Evolutionary conservation across 331 rosid species (phyloP), one percentile per base, ranked within the genome.

Genomic region (Saraca asoca): DNA sequence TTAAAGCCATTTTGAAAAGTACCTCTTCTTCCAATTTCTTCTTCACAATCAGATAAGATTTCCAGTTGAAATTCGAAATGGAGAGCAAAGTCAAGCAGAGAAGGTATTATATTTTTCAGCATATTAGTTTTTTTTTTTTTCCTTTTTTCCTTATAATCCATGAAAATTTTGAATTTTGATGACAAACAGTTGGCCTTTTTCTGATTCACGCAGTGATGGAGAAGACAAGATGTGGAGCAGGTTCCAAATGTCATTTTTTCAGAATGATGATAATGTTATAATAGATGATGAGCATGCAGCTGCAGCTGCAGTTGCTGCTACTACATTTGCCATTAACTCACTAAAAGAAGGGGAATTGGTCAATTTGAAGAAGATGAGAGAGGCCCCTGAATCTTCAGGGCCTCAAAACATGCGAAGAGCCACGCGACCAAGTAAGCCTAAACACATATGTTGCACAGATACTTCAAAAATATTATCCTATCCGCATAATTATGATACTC

Each of bases 291-390:
- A 85, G 61, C 73, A 72, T 64, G 81, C 82, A 63, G 45, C 88
- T 12, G 89, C 88, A 18, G 76, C 80, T 15, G 88, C 90, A 50
- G 84, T 95, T 54, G 85, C 84, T 61, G 90, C n/a, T n/a, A n/a
- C n/a, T n/a, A n/a, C 87, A 45, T 75, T 71, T 66, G 87, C 88
- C 12, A 73, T 90, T 74, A 74, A 76, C 69, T 83, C 95, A 5
- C 62, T 73, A 9, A 89, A 91, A 65, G 80, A 88, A 72, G 79
- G 68, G 9, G 83, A 75, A 51, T 58, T 33, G 12, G 75, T 50
- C 37, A 5, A 68, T 39, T 69, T 58, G 59, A 80, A 46, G 13
- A 81, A 54, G 78, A 72, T 58, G 72, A 72, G 59, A 65, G 75
- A 74, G 51, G 51, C 15, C 34, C 58, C 66, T 8, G 69, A 73